Evolutionary conservation across 495 filamentous ascomycete genomes (phyloP).

Genomic region (Paragyromitra xinjiangensis): DNA sequence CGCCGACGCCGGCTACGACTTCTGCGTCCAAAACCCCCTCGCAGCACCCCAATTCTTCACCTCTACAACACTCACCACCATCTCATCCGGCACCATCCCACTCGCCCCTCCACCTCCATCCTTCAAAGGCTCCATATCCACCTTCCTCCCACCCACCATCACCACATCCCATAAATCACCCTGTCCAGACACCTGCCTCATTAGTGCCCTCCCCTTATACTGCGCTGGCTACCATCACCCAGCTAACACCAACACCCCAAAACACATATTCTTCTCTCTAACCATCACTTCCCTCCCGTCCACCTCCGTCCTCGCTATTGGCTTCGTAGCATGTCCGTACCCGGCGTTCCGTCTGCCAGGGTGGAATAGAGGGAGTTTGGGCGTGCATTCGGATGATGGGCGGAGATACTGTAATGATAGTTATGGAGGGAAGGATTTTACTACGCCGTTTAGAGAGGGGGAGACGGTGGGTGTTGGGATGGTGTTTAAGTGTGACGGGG

Average conservation of each 20-base stretch:
- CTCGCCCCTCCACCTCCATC: constrained; percentile 52
- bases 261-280: constrained; percentile 83
- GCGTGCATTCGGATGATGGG: constrained; percentile 90
- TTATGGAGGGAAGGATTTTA: constrained; percentile 82
- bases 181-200: constrained; percentile 64
- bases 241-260: constrained; percentile 63
- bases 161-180: constrained; percentile 50
- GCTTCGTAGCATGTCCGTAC: constrained; percentile 82
- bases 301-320: constrained; percentile 70
- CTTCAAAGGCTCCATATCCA: constrained; percentile 58
- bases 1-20: constrained; percentile 75
- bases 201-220: constrained; percentile 79
- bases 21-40: constrained; percentile 73
- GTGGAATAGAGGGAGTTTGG: constrained; percentile 88
- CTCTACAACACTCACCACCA: constrained; percentile 50
- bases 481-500: constrained; percentile 15
- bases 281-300: constrained; percentile 63
- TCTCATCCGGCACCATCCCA: constrained; percentile 47
- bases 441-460: constrained; percentile 64
- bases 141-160: constrained; percentile 34
- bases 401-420: constrained; percentile 85
- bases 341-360: constrained; percentile 87
- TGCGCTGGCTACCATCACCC: constrained; percentile 74
- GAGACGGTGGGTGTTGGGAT: constrained; percentile 43
- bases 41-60: constrained; percentile 65